Conservation (phyloP, 2,329 filamentous ascomycete genomes). For the Hypoxylon sp. region DNA sequence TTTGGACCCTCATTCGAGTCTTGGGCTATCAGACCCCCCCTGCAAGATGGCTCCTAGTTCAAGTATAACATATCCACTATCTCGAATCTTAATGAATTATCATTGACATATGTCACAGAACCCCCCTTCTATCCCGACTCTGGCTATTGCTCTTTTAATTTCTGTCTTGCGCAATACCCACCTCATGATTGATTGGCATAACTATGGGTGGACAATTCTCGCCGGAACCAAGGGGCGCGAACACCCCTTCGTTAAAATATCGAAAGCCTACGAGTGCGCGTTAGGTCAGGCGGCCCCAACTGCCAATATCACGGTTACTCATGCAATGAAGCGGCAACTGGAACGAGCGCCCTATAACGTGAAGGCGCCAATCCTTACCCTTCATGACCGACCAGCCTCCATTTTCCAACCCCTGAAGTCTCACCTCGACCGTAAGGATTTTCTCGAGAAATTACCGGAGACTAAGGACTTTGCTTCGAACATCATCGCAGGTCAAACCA, state of each 20-base stretch:
- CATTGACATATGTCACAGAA: constrained; percentile 70
- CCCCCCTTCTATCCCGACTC: constrained; percentile 92
- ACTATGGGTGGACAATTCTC: constrained; percentile 96
- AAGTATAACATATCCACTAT: constrained; percentile 61
- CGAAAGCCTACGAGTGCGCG: constrained; percentile 81
- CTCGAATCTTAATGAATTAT: constrained; percentile 32
- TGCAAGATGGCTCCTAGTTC: constrained; percentile 87
- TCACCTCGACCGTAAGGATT: constrained; percentile 63
- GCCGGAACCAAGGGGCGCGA: constrained; percentile 68
- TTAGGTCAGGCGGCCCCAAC: constrained; percentile 77
- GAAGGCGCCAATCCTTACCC: constrained; percentile 73
- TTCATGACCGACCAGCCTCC: constrained; percentile 88
- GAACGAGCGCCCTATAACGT: constrained; percentile 74
- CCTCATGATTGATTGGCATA: constrained; percentile 97
- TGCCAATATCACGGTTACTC: constrained; percentile 88
- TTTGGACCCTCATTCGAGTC: constrained; percentile 77
- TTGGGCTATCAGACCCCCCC: constrained; percentile 82
- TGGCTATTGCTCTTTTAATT: constrained; percentile 80
- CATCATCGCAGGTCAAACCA: constrained; percentile 71
- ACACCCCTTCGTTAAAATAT: constrained; percentile 83
- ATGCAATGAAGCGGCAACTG: constrained; percentile 87
- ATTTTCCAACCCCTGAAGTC: constrained; percentile 81
- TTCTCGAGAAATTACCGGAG: constrained; percentile 76
- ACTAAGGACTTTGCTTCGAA: constrained; percentile 72
- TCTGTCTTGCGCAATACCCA: constrained; percentile 84